These are phyloP conservation scores for Coemansia sp. DNA, from an alignment of 192 early-diverging fungal species.

Conservation along the genomic window DNA sequence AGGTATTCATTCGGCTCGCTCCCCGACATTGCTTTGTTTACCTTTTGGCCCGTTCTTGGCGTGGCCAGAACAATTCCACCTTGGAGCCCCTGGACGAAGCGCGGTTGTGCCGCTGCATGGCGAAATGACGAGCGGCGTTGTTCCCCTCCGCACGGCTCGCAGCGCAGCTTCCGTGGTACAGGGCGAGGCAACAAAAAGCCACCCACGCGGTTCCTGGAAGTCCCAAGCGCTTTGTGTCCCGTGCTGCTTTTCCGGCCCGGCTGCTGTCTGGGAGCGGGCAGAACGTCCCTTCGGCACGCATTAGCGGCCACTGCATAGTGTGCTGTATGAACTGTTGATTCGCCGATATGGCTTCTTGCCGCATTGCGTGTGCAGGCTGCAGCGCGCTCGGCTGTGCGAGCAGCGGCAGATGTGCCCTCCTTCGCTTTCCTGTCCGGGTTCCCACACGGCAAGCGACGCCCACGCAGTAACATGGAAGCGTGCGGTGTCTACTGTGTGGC, in stretches of 20 bases:
- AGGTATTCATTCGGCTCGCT: background rate
- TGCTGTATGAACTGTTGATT: too few species aligned
- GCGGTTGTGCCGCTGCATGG: background rate
- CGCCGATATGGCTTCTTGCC: too few species aligned
- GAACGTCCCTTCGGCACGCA: background rate
- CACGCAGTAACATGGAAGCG: background rate
- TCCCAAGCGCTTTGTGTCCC: background rate
- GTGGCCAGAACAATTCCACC: background rate
- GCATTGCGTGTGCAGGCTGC: background rate
- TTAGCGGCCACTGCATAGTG: constrained; percentile 1
- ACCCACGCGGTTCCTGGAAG: background rate
- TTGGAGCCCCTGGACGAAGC: background rate
- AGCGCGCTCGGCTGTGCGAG: background rate
- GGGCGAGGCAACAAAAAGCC: background rate
- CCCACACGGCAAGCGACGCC: background rate
- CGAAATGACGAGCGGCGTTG: background rate
- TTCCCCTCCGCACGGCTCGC: background rate
- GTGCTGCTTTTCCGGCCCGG: background rate
- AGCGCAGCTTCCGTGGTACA: background rate
- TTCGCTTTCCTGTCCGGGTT: background rate
- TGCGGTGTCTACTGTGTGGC: constrained; percentile 1
- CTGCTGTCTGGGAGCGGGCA: background rate
- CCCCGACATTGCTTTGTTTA: background rate
- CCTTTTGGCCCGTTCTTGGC: background rate
- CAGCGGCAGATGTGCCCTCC: constrained; percentile 1